A percentile compares a stretch with the other conserved stretches of the same genome.
phyloP scores from a whole-genome alignment of 176 grass and related monocot species.

The Lolium multiflorum region DNA sequence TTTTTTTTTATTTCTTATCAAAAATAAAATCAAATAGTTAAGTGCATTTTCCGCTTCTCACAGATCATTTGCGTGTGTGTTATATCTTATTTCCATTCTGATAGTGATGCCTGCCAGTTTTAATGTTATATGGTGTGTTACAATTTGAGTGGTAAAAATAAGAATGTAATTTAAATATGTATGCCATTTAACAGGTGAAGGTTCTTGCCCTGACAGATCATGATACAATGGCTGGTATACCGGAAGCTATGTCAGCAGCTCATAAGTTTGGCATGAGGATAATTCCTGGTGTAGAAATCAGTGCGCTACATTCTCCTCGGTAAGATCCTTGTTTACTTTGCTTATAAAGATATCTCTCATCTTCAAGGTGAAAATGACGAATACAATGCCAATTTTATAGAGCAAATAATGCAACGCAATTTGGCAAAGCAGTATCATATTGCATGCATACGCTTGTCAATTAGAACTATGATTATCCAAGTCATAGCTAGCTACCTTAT shows the following conservation, averaged over 20 bases:
- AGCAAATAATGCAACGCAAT: neutral
- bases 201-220: conserved; percentile 97
- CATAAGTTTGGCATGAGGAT: conserved; percentile 82
- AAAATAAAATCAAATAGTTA: neutral
- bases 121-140: neutral
- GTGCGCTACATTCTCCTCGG: conserved; percentile 78
- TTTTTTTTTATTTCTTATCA: neutral
- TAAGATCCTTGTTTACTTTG: conserved; percentile 29
- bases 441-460: neutral
- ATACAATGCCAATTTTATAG: conserved; percentile 18
- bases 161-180: conserved; percentile 43
- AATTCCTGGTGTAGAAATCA: conserved; percentile 95
- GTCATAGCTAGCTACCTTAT: neutral
- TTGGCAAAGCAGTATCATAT: conserved; percentile 8
- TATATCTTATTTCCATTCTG: neutral
- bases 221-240: conserved; percentile 92
- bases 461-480: neutral
- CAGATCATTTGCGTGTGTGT: conserved; percentile 9
- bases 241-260: conserved; percentile 75
- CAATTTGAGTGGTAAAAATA: conserved; percentile 28
- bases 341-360: neutral
- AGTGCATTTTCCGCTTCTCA: neutral
- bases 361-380: conserved; percentile 1
- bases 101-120: neutral
- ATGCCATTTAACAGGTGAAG: conserved; percentile 64